Evolutionary conservation across 2,329 filamentous ascomycete species (phyloP).

Genomic region (Tolypocladium nubicola): DNA sequence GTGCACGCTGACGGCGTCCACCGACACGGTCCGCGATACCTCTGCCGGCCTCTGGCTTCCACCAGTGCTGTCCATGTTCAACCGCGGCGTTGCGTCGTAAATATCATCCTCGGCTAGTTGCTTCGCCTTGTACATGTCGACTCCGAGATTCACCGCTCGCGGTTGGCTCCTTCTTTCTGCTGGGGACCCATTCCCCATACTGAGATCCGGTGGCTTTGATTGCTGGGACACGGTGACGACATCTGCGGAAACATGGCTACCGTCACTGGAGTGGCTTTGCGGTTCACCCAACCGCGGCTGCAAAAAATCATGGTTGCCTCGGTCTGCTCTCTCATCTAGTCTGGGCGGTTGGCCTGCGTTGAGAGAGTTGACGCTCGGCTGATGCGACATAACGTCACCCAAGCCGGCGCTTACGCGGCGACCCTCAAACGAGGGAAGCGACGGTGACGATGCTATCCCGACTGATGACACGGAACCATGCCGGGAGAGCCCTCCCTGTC

Average conservation of each 20-base stretch:
- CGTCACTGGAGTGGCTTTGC: neutral
- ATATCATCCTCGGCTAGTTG: conserved; percentile 18
- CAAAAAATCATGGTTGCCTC: neutral
- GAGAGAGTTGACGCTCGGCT: neutral
- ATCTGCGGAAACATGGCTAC: neutral
- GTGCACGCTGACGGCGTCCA: conserved; percentile 1
- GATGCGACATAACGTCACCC: neutral
- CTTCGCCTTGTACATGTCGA: conserved; percentile 5
- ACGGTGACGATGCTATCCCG: conserved; percentile 1
- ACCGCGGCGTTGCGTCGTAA: conserved; percentile 21
- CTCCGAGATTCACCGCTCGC: neutral
- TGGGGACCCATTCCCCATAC: neutral
- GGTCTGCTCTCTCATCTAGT: neutral
- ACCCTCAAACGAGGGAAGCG: neutral
- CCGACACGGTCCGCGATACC: neutral
- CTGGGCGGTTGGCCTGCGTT: neutral
- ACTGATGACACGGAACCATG: conserved; percentile 2
- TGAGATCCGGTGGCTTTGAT: neutral
- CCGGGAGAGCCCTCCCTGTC: neutral
- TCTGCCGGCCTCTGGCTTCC: neutral
- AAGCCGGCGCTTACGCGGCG: neutral
- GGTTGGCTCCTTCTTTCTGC: neutral
- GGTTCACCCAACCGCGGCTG: neutral
- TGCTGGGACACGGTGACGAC: neutral
- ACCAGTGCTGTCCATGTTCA: conserved; percentile 1